Conservation (phyloP, 176 grass and related monocot species). For the Thinopyrum elongatum region DNA sequence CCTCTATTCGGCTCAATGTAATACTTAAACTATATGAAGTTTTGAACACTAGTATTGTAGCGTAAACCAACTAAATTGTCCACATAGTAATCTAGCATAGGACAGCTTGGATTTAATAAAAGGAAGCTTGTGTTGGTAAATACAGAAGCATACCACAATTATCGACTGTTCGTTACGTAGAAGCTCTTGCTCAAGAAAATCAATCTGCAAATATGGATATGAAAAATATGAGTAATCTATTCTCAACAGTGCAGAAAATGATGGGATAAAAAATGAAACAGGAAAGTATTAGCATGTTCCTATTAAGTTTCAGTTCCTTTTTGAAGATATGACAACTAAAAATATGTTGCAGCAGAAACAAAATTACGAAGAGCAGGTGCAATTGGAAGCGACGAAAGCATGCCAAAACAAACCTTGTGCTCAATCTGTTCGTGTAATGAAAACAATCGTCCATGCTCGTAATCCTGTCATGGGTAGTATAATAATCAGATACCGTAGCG, state of each 20-base stretch:
- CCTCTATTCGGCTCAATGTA: neutral
- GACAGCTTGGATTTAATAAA: constrained; percentile 10
- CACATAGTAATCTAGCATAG: neutral
- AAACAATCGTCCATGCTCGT: constrained; percentile 60
- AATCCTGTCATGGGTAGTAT: constrained; percentile 37
- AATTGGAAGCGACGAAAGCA: neutral
- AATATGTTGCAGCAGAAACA: constrained; percentile 1
- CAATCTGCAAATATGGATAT: constrained; percentile 44
- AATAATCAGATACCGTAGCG: neutral
- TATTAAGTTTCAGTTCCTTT: neutral
- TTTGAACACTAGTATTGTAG: neutral
- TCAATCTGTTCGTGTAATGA: constrained; percentile 86
- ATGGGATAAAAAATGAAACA: neutral
- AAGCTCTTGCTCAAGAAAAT: constrained; percentile 79
- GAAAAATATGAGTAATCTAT: neutral
- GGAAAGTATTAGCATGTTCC: neutral
- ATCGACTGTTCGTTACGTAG: constrained; percentile 42
- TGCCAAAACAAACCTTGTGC: constrained; percentile 56
- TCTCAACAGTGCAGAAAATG: neutral
- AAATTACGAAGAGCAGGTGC: constrained; percentile 15
- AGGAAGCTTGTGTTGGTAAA: neutral
- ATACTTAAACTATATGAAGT: neutral
- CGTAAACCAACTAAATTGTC: constrained; percentile 1
- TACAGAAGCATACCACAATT: constrained; percentile 53
- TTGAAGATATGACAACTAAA: neutral